phyloP scores from a whole-genome alignment of 495 filamentous ascomycete genomes.

The Apiosordaria backusii region DNA sequence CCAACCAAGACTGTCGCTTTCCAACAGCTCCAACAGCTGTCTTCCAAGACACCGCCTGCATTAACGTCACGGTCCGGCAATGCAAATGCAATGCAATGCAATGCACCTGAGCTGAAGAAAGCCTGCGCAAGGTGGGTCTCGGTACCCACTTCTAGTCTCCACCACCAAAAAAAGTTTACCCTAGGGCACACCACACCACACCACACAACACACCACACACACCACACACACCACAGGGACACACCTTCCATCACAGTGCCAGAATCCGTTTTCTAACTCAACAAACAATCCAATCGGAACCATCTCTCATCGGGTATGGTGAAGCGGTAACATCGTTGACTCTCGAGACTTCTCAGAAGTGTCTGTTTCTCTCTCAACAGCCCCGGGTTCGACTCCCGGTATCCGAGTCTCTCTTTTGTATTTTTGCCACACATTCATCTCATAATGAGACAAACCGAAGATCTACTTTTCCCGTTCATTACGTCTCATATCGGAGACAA shows the following conservation, averaged over 20 bases:
- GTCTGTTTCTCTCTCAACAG: conserved; percentile 14
- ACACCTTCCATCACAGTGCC: not conserved
- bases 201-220: not conserved
- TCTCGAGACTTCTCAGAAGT: conserved; percentile 13
- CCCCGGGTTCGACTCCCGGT: conserved; percentile 14
- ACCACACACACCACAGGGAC: not conserved
- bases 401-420: conserved; percentile 12
- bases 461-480: not conserved
- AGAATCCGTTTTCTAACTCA: not conserved
- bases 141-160: not conserved
- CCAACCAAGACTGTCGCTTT: not conserved
- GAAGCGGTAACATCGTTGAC: conserved; percentile 17
- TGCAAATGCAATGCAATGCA: not conserved
- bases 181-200: not conserved
- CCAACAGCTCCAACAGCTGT: not conserved
- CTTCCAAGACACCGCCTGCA: not conserved
- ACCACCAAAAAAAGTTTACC: not conserved
- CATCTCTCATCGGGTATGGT: conserved; percentile 17
- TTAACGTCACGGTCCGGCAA: not conserved
- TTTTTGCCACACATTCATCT: not conserved
- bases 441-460: not conserved
- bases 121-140: not conserved
- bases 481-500: not conserved
- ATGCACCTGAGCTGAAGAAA: not conserved
- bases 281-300: conserved; percentile 6